Evolutionary conservation across 2,329 filamentous ascomycete genomes (phyloP), one percentile per base, ranked within the genome.

Genomic region (Hymenoscyphus linearis): DNA sequence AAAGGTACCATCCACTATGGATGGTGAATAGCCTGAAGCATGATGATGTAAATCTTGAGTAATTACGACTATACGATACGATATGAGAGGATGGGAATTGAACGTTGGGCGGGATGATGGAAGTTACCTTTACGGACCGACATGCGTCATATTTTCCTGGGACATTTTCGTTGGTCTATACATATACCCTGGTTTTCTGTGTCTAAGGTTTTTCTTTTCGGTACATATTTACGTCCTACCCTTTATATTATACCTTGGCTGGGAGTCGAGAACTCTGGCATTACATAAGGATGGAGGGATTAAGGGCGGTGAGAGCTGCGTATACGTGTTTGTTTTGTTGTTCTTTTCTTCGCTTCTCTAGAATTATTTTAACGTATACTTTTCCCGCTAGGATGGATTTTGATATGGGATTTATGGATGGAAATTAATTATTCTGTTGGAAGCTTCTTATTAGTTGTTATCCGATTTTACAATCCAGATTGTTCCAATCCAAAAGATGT

Each of bases 11-110:
- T 64, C 62, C 44, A 52, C 16, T 3, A 53, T 62, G 54, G 60
- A 62, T 27, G 62, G 62, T 6, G 57, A 64, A 9, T 55, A 62
- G 7, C 52, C 54, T 44, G 57, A 60, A 36, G 67, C 37, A 18
- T 44, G n/a, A 47, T 12, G n/a, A 4, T 47, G n/a, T 31, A 22
- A 47, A n/a, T 47, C 18, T 18, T 18, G 3, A 22, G 40, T 22
- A 47, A 1, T 12, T 47, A 18, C 40, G 40, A 25, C 18, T 7
- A 44, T 44, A 44, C 16, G 40, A 44, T 44, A 44, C n/a, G 40
- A 47, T 25, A 47, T 4, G n/a, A 12, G 40, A 22, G 18, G 18
- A 47, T 40, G n/a, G 37, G 37, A 18, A n/a, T 18, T 40, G 14
- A 16, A 10, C 18, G 7, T 47, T n/a, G 22, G n/a, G 18, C 10